These are phyloP conservation scores for Stylonectria norvegica DNA, from an alignment of 2,329 filamentous ascomycete species.

Conservation along the genomic window DNA sequence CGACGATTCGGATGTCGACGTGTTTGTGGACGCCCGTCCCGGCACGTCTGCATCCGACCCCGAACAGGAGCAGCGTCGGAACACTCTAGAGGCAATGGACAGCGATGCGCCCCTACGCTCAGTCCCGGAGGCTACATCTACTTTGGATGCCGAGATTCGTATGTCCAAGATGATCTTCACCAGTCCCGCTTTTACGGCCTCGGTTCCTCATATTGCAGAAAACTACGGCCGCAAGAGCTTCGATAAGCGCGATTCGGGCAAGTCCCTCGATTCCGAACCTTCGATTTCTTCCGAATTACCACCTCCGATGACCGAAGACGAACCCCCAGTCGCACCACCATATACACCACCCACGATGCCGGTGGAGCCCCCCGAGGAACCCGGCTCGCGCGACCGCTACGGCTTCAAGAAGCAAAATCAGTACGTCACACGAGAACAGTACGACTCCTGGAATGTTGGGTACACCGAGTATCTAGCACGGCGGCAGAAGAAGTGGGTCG, in stretches of 20 bases:
- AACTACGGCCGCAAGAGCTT: slow-evolving; percentile 25
- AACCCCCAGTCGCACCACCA: slow-evolving; percentile 8
- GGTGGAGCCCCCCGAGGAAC: slow-evolving; percentile 43
- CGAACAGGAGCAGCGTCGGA: slow-evolving; percentile 8
- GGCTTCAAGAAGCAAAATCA: slow-evolving; percentile 88
- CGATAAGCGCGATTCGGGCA: slow-evolving; percentile 51
- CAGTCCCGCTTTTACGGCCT: slow-evolving; percentile 37
- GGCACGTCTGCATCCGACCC: background rate
- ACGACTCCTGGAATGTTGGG: slow-evolving; percentile 73
- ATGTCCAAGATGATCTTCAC: slow-evolving; percentile 41
- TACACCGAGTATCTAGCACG: slow-evolving; percentile 75
- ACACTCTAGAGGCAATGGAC: slow-evolving; percentile 10
- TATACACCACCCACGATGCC: slow-evolving; percentile 26
- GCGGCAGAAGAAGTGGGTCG: slow-evolving; percentile 77
- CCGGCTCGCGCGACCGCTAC: slow-evolving; percentile 69
- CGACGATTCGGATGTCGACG: slow-evolving; percentile 36
- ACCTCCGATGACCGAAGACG: slow-evolving; percentile 6
- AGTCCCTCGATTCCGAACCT: slow-evolving; percentile 41
- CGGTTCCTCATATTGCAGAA: slow-evolving; percentile 37
- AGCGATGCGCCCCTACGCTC: slow-evolving; percentile 18
- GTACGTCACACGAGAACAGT: slow-evolving; percentile 71
- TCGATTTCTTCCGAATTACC: slow-evolving; percentile 26
- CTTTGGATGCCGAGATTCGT: slow-evolving; percentile 37
- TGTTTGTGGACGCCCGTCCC: slow-evolving; percentile 20
- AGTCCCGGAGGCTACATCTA: slow-evolving; percentile 22